phyloP scores from a whole-genome alignment of 495 filamentous ascomycete species.

The Cryomyces antarcticus region DNA sequence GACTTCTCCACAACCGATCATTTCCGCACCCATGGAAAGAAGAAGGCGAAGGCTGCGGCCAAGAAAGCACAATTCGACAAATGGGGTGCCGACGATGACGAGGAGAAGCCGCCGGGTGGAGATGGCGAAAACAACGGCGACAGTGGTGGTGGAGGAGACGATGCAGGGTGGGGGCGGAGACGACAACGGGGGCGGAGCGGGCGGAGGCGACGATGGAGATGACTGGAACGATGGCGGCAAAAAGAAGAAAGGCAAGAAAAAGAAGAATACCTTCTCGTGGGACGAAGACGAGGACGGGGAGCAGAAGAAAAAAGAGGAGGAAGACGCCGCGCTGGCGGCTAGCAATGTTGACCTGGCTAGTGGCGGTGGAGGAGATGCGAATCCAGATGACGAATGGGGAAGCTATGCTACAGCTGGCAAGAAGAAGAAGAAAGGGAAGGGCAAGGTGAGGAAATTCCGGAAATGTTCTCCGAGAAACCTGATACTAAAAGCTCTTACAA shows the following conservation, averaged over 20 bases:
- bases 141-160: slow-evolving; percentile 11
- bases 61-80: slow-evolving; percentile 5
- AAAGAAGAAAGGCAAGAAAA: slow-evolving; percentile 11
- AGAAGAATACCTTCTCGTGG: slow-evolving; percentile 8
- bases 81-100: slow-evolving; percentile 17
- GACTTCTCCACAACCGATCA: slow-evolving; percentile 3
- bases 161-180: slow-evolving; percentile 9
- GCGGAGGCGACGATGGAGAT: slow-evolving; percentile 19
- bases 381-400: slow-evolving; percentile 19
- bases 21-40: slow-evolving; percentile 11
- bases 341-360: slow-evolving; percentile 1
- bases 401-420: slow-evolving; percentile 15
- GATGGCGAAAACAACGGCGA: slow-evolving; percentile 15
- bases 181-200: slow-evolving; percentile 14
- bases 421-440: slow-evolving; percentile 16
- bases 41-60: slow-evolving; percentile 13
- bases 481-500: slow-evolving; percentile 3
- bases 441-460: slow-evolving; percentile 4
- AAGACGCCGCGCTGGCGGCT: slow-evolving; percentile 5
- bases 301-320: slow-evolving; percentile 17
- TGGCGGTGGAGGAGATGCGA: slow-evolving; percentile 6
- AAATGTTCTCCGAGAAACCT: too few species aligned
- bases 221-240: slow-evolving; percentile 13
- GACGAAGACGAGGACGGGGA: slow-evolving; percentile 14
- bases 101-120: slow-evolving; percentile 26